Conservation (phyloP, 345 rosid species). For the Brassica cretica region DNA sequence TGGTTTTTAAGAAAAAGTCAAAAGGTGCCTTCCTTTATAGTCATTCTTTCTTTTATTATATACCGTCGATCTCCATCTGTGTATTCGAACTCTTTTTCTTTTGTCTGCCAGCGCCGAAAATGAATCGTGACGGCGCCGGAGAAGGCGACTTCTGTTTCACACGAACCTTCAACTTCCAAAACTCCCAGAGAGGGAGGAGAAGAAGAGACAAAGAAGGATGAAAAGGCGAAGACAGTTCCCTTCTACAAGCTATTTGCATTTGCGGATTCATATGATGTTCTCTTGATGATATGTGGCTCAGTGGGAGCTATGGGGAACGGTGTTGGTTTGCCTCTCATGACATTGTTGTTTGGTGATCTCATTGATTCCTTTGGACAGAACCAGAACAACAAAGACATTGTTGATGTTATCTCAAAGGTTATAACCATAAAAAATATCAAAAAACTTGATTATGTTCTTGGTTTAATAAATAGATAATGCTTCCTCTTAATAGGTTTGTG, state of each 20-base stretch:
- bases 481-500: constrained; percentile 49
- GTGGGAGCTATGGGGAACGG: constrained; percentile 76
- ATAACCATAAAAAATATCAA: too few species aligned
- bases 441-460: neutral
- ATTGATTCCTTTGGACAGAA: constrained; percentile 61
- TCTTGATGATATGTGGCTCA: constrained; percentile 65
- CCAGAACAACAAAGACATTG: constrained; percentile 47
- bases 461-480: constrained; percentile 28
- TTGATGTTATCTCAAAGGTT: constrained; percentile 49
- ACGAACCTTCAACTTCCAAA: constrained; percentile 52
- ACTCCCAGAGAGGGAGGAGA: constrained; percentile 35
- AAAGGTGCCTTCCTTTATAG: neutral
- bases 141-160: constrained; percentile 29
- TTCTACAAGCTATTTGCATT: constrained; percentile 67
- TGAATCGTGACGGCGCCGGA: constrained; percentile 31
- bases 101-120: constrained; percentile 23
- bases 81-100: neutral
- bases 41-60: constrained; percentile 1
- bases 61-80: constrained; percentile 17
- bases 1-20: neutral
- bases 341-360: constrained; percentile 63
- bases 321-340: constrained; percentile 60
- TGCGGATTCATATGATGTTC: constrained; percentile 56
- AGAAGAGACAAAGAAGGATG: constrained; percentile 33
- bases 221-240: constrained; percentile 49